phyloP scores from a whole-genome alignment of 1,284 basidiomycete genomes.

The Stereum hirsutum region DNA sequence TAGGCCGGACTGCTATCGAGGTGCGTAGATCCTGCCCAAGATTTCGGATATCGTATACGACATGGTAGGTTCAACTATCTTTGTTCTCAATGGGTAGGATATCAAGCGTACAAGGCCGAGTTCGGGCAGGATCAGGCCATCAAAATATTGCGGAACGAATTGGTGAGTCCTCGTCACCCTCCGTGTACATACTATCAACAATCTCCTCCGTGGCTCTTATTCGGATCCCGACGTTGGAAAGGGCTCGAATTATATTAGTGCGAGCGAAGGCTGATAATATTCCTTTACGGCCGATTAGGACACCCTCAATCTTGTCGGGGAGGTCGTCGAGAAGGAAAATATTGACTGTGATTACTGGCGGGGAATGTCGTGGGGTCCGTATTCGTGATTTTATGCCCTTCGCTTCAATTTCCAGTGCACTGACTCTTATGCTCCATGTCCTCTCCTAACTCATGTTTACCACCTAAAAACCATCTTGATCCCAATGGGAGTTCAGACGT shows the following conservation, averaged over 20 bases:
- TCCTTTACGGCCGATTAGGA: constrained; percentile 10
- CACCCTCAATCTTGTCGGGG: constrained; percentile 15
- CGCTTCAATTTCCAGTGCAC: no score
- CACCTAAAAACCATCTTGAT: no score
- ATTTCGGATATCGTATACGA: background rate
- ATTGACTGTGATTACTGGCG: constrained; percentile 24
- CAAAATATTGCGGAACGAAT: constrained; percentile 21
- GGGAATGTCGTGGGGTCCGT: constrained; percentile 13
- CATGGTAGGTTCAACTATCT: background rate
- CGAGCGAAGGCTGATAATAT: no score
- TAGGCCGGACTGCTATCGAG: constrained; percentile 19
- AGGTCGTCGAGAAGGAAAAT: constrained; percentile 16
- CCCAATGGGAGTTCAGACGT: constrained; percentile 11
- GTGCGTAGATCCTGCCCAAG: no score
- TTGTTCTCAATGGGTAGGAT: constrained; percentile 11
- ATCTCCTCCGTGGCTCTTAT: no score
- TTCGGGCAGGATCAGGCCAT: constrained; percentile 20
- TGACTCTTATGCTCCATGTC: no score
- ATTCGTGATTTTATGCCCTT: constrained; percentile 5
- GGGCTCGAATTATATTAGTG: no score
- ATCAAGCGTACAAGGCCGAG: constrained; percentile 15
- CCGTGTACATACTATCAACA: no score
- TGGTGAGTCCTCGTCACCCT: constrained; percentile 12
- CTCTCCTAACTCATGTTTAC: background rate
- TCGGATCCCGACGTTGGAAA: no score